Evolutionary conservation across 768 basidiomycete species (phyloP).

Genomic region (Rhodosporidiobolus odoratus): DNA sequence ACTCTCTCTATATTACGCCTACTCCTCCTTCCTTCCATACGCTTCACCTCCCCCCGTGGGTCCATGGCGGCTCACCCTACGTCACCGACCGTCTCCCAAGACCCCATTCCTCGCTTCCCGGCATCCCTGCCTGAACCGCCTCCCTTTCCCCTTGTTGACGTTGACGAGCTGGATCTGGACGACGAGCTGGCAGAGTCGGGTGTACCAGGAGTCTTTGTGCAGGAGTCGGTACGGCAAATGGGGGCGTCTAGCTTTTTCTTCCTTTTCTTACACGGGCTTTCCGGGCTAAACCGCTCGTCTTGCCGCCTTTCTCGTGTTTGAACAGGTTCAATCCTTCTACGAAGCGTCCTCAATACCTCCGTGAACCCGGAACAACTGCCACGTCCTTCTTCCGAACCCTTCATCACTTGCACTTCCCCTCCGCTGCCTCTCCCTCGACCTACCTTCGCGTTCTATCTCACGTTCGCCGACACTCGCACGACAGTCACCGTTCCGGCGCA

Average conservation of each 20-base stretch:
- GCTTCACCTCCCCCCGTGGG: no score
- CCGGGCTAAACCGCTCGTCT: no score
- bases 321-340: neutral
- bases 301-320: neutral
- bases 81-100: no score
- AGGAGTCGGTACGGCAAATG: neutral
- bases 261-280: neutral
- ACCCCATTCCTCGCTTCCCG: neutral
- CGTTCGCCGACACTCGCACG: neutral
- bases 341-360: neutral
- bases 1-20: no score
- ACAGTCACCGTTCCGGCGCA: neutral
- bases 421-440: neutral
- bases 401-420: neutral
- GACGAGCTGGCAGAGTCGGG: neutral
- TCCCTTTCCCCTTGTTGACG: neutral
- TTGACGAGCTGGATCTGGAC: neutral
- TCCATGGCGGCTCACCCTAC: no score
- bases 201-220: neutral
- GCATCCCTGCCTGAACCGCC: neutral
- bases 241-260: neutral
- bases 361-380: neutral
- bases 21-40: no score
- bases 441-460: neutral
- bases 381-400: neutral